Evolutionary conservation across 1,284 basidiomycete genomes (phyloP).

Genomic region (Albatrellus sp.): DNA sequence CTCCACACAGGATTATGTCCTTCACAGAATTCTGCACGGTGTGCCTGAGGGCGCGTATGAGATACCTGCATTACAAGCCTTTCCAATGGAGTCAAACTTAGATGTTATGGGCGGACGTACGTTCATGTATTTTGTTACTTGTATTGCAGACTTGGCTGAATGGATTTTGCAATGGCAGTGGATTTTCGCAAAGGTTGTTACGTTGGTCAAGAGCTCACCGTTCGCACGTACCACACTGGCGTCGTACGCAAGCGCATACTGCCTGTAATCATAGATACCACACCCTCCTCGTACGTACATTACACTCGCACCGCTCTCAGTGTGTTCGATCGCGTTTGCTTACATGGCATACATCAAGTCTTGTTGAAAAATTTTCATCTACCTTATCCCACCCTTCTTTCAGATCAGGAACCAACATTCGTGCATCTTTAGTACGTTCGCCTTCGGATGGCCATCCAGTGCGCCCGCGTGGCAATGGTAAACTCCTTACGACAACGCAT

Average conservation of each 20-base stretch:
- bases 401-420: slow-evolving; percentile 11
- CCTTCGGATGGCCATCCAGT: slow-evolving; percentile 13
- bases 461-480: slow-evolving; percentile 54
- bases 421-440: slow-evolving; percentile 8
- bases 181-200: slow-evolving; percentile 98
- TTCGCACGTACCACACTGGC: slow-evolving; percentile 93
- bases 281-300: too few relatives aligned
- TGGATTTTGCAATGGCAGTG: slow-evolving; percentile 34
- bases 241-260: slow-evolving; percentile 85
- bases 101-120: slow-evolving; percentile 87
- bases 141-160: slow-evolving; percentile 5
- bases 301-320: not conserved
- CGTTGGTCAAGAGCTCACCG: slow-evolving; percentile 94
- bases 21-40: slow-evolving; percentile 74
- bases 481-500: slow-evolving; percentile 42
- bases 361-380: not conserved
- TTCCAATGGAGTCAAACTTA: slow-evolving; percentile 91
- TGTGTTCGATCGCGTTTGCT: not conserved
- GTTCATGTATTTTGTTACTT: slow-evolving; percentile 17
- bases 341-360: not conserved
- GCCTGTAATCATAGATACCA: slow-evolving; percentile 45
- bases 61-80: slow-evolving; percentile 63
- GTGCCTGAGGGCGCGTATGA: slow-evolving; percentile 83
- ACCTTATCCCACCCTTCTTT: slow-evolving; percentile 1
- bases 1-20: slow-evolving; percentile 46